phyloP scores from a whole-genome alignment of 2,329 filamentous ascomycete species.

The Aspergillus aculeatus region DNA sequence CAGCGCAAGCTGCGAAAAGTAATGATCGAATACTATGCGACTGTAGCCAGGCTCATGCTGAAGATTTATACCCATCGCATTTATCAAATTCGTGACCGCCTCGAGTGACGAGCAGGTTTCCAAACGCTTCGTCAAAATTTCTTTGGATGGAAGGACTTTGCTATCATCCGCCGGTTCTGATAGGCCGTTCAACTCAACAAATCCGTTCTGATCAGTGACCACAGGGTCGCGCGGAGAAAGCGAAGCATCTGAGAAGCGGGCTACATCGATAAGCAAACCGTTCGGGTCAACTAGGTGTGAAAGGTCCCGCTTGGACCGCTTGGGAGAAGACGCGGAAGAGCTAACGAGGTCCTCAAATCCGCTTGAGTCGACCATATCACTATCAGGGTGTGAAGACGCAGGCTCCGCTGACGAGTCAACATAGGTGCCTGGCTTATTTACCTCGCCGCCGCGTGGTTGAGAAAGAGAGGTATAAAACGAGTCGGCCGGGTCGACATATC shows the following conservation, averaged over 20 bases:
- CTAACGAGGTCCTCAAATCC: background rate
- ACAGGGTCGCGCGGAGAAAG: background rate
- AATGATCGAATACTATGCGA: slow-evolving; percentile 33
- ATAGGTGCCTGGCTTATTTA: too few species aligned
- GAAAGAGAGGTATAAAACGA: background rate
- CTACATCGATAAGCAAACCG: background rate
- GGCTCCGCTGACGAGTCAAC: too few species aligned
- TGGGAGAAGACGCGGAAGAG: background rate
- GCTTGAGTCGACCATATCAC: background rate
- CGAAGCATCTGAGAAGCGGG: background rate
- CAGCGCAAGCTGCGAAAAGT: slow-evolving; percentile 23
- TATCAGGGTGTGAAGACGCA: background rate
- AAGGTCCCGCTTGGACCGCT: too few species aligned
- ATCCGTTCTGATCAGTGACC: background rate
- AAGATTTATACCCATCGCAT: slow-evolving; percentile 33
- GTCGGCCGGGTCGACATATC: background rate
- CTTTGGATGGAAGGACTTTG: background rate
- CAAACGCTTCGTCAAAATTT: slow-evolving; percentile 21
- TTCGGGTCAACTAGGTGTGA: too few species aligned
- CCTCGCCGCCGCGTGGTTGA: background rate
- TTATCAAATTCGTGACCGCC: slow-evolving; percentile 30
- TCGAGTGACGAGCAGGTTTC: slow-evolving; percentile 23
- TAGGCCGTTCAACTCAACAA: background rate
- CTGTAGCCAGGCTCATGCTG: slow-evolving; percentile 36
- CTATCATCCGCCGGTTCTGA: background rate